Evolutionary conservation across 1,284 basidiomycete species (phyloP), one percentile per base, ranked within the genome.

Genomic region (Ganoderma lucidum): DNA sequence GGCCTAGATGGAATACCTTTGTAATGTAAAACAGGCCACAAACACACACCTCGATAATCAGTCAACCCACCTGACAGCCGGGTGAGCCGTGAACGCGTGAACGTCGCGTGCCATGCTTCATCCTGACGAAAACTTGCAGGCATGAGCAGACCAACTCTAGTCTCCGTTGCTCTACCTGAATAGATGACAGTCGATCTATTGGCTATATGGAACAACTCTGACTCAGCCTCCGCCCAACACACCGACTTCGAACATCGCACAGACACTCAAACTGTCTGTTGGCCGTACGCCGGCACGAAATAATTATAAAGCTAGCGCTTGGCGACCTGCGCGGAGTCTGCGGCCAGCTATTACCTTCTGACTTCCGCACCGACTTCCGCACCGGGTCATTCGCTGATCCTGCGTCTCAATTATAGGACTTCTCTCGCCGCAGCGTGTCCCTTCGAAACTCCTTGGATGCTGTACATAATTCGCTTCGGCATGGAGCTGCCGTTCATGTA

Each of bases 401-500:
- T 19, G 28, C 55, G 55, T 32, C 35, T 19, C 6, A 19, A 35
- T 30, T 56, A 23, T n/a, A 35, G 17, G 37, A 19, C 35, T 59
- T 59, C 56, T 39, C 10, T 59, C 17, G 35, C 37, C 59, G 39
- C 39, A 39, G 30, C 23, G 3, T 42, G 41, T 8, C 3, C 23
- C n/a, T 44, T 28, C 59, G 39, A 28, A 61, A 12, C 14, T 41
- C 39, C 37, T 14, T 39, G 2, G n/a, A 9, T 42, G n/a, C n/a
- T 39, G 39, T 19, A 6, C 17, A 61, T 39, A 8, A 28, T 17
- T 15, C 6, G 14, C n/a, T 12, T 19, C 59, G 39, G 59, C 59
- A 42, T 41, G 37, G 19, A 28, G 39, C 37, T 42, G 59, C 59
- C 39, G 59, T 61, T 28, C 59, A 61, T 61, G 42, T 42, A 42